Conservation (phyloP, 2,329 filamentous ascomycete species). For the Fusarium nodosum region DNA sequence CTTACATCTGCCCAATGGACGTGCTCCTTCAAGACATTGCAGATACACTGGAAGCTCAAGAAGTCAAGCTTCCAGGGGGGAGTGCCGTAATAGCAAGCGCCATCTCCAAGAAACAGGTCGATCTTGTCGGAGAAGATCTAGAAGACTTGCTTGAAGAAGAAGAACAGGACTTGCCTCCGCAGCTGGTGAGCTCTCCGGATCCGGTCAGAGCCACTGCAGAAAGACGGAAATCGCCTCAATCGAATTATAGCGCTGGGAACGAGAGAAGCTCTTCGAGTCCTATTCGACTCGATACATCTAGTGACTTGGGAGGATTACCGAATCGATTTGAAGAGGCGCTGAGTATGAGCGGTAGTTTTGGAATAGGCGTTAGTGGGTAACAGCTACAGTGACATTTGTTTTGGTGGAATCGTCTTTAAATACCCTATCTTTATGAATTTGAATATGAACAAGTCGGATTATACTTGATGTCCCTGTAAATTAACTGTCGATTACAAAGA, state of each 20-base stretch:
- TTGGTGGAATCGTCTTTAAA: conserved; percentile 15
- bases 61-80: conserved; percentile 78
- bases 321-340: conserved; percentile 52
- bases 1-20: conserved; percentile 97
- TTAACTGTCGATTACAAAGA: background rate
- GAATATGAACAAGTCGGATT: background rate
- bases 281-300: conserved; percentile 48
- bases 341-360: conserved; percentile 50
- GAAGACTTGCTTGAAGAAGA: conserved; percentile 50
- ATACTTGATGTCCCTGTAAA: background rate
- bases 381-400: conserved; percentile 16
- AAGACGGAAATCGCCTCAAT: conserved; percentile 24
- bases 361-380: conserved; percentile 52
- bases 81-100: conserved; percentile 55
- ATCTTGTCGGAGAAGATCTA: conserved; percentile 45
- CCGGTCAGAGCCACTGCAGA: conserved; percentile 12
- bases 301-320: conserved; percentile 49
- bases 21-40: conserved; percentile 88
- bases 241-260: conserved; percentile 31
- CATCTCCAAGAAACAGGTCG: conserved; percentile 24
- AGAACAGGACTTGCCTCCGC: conserved; percentile 43
- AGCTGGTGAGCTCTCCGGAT: conserved; percentile 20
- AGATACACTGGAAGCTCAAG: conserved; percentile 77
- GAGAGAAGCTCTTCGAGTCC: conserved; percentile 48
- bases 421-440: conserved; percentile 30